Conservation (phyloP, 2,329 filamentous ascomycete genomes). For the Aspergillus neotritici region DNA sequence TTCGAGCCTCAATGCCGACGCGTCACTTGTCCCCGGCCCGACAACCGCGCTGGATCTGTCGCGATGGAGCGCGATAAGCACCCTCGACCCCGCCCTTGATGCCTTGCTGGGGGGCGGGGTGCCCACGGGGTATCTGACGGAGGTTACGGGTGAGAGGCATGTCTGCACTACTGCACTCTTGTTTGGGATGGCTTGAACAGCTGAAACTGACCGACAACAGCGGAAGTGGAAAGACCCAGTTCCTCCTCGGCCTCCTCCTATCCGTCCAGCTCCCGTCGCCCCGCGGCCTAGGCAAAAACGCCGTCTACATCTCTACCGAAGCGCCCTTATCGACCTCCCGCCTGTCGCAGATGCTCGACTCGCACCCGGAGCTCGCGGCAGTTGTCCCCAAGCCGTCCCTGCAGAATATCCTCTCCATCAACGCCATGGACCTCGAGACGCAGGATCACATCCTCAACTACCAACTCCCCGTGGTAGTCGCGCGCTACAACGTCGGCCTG, state of each 20-base stretch:
- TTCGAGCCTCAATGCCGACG: slow-evolving; percentile 20
- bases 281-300: slow-evolving; percentile 63
- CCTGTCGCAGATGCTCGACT: slow-evolving; percentile 68
- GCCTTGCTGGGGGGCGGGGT: slow-evolving; percentile 69
- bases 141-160: slow-evolving; percentile 84
- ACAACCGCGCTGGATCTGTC: slow-evolving; percentile 28
- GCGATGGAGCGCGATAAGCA: slow-evolving; percentile 64
- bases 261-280: slow-evolving; percentile 75
- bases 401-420: slow-evolving; percentile 70
- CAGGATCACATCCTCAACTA: slow-evolving; percentile 93
- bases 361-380: slow-evolving; percentile 56
- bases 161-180: slow-evolving; percentile 1
- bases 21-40: slow-evolving; percentile 13
- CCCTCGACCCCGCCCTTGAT: slow-evolving; percentile 71
- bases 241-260: slow-evolving; percentile 78
- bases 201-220: slow-evolving; percentile 34
- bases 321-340: slow-evolving; percentile 75
- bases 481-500: slow-evolving; percentile 70
- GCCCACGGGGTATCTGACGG: slow-evolving; percentile 73
- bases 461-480: slow-evolving; percentile 80
- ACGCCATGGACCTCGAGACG: slow-evolving; percentile 81
- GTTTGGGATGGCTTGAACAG: neutral
- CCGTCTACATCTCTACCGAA: slow-evolving; percentile 93
- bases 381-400: slow-evolving; percentile 56
- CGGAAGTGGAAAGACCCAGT: slow-evolving; percentile 90